Conservation (phyloP, 78 protist species). For the Creolimax fragrantissima region DNA sequence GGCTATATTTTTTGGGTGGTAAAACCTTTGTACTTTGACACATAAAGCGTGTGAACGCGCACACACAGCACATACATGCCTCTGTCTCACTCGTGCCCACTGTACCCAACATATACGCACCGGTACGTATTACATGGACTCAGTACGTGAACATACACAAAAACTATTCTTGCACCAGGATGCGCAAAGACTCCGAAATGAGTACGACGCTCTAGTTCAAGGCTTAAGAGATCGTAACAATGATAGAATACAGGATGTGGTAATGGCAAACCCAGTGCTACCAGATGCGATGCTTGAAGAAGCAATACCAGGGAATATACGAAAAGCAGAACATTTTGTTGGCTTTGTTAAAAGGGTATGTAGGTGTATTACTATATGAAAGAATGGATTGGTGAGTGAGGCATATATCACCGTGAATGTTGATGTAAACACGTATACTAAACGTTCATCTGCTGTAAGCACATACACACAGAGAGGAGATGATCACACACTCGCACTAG, state of each 20-base stretch:
- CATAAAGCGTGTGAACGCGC: no score
- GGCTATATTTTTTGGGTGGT: no score
- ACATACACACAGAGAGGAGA: no score
- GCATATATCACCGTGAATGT: not conserved
- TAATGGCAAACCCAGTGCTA: conserved; percentile 41
- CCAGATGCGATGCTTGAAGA: conserved; percentile 67
- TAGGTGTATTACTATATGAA: not conserved
- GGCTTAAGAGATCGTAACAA: not conserved
- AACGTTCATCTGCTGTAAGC: no score
- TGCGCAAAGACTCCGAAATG: conserved; percentile 15
- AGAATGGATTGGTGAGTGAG: not conserved
- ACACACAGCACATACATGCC: no score
- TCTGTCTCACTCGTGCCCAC: no score
- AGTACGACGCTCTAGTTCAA: conserved; percentile 37
- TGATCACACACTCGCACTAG: no score
- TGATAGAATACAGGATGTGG: not conserved
- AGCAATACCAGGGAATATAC: conserved; percentile 90
- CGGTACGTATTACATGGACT: no score
- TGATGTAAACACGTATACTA: not conserved
- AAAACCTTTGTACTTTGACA: no score
- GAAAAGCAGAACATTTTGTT: conserved; percentile 71
- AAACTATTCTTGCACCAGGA: no score
- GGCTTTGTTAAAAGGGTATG: conserved; percentile 41
- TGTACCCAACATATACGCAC: no score
- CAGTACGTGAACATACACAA: no score